These are phyloP conservation scores for Coriaria nepalensis DNA, from an alignment of 306 rosid genomes.

Conservation along the genomic window DNA sequence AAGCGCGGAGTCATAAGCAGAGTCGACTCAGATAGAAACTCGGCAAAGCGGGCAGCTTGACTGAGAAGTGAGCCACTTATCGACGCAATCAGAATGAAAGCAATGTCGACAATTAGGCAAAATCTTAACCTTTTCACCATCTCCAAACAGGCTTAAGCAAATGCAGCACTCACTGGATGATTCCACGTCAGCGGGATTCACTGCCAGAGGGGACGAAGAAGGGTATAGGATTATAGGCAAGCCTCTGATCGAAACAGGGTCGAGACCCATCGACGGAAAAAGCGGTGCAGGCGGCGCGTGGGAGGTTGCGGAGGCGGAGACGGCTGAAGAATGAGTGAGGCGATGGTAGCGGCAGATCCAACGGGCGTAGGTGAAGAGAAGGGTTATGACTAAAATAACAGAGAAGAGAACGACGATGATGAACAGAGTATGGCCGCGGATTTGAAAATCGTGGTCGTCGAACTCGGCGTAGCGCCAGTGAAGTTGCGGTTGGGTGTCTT, in stretches of 20 bases:
- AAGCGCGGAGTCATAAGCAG: constrained; percentile 7
- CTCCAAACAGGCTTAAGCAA: constrained; percentile 51
- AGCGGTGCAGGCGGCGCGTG: constrained; percentile 7
- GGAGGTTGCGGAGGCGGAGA: constrained; percentile 3
- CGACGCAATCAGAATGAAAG: constrained; percentile 75
- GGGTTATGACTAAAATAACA: constrained; percentile 31
- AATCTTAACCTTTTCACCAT: constrained; percentile 70
- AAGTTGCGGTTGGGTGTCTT: constrained; percentile 18
- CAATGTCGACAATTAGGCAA: constrained; percentile 56
- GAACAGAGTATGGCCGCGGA: constrained; percentile 61
- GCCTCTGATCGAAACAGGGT: constrained; percentile 20
- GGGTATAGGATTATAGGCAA: constrained; percentile 46
- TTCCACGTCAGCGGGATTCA: background rate
- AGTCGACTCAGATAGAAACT: constrained; percentile 33
- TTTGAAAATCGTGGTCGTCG: constrained; percentile 41
- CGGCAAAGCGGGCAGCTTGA: constrained; percentile 87
- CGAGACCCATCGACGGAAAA: constrained; percentile 32
- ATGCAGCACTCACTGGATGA: constrained; percentile 51
- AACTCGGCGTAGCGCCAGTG: constrained; percentile 54
- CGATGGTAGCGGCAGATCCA: constrained; percentile 55
- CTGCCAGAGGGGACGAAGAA: constrained; percentile 3
- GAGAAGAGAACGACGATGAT: constrained; percentile 44
- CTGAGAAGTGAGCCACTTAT: constrained; percentile 48
- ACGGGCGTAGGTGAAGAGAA: constrained; percentile 60
- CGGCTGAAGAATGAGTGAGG: background rate